Evolutionary conservation across 192 early-diverging fungal species (phyloP), one percentile per base, ranked within the genome.

Genomic region (Dimargaris cristalligena): DNA sequence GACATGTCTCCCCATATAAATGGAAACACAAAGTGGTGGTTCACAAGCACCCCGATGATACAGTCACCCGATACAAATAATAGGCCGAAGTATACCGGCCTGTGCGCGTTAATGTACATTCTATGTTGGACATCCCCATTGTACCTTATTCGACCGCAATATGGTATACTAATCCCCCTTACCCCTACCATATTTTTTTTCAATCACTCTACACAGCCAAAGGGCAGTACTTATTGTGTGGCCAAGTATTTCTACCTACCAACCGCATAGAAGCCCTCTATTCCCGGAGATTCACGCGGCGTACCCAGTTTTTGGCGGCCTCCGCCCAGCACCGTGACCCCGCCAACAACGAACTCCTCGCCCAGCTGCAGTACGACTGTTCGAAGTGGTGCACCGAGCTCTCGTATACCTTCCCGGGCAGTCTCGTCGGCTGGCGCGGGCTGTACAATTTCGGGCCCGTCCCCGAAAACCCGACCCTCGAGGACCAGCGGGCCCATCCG

Each of bases 381-480:
- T 72, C 73, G 0, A 75, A 80, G 65, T 90, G 83, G 75, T 87
- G 83, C 62, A 78, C 78, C 11, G 90, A 92, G 62, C 62, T 81
- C 23, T 85, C 78, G 26, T 87, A 80, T 65, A 79, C 79, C 1
- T 84, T 89, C 0, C 83, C 84, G 44, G 87, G 86, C 65, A 79
- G 76, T 22, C 68, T 94, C 8, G 63, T 92, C 34, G 94, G 94
- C 25, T 55, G 91, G 34, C 85, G 85, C 59, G 81, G 80, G n/a
- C 70, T 90, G 32, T 85, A 88, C 60, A 85, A 83, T 62, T 80
- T 93, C 66, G 77, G 80, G 52, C 65, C 67, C 44, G 54, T 56
- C 23, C 32, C 26, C 20, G 54, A 56, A 32, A 20, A 56, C 30
- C 54, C 28, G 31, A 4, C 31, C 16, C 30, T 56, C 8, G 13